These are phyloP conservation scores for Pythium biforme DNA, from an alignment of 352 stramenopile genomes.

Conservation along the genomic window DNA sequence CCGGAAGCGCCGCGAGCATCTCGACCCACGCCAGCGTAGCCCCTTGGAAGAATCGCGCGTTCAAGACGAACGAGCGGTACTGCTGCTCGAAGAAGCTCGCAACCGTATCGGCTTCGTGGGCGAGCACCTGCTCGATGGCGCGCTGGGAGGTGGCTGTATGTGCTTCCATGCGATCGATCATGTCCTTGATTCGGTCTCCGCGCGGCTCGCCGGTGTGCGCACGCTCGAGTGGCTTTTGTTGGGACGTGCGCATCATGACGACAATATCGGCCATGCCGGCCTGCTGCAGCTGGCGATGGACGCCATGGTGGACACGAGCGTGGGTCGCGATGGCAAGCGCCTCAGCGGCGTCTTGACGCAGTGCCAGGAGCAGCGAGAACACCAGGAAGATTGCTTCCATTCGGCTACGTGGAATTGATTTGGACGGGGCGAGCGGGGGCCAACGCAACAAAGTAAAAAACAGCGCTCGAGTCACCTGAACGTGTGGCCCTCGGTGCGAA, in stretches of 20 bases:
- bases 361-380: neutral
- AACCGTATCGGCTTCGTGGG: neutral
- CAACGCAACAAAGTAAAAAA: too few relatives aligned
- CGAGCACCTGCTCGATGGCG: neutral
- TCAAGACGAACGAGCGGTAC: constrained; percentile 13
- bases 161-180: constrained; percentile 4
- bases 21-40: constrained; percentile 2
- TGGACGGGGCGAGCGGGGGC: too few relatives aligned
- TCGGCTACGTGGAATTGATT: too few relatives aligned
- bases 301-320: neutral
- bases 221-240: neutral
- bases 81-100: neutral
- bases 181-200: neutral
- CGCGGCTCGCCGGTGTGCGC: neutral
- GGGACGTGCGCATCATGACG: neutral
- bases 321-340: neutral
- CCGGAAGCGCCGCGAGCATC: neutral
- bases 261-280: constrained; percentile 1
- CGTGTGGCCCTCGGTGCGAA: too few relatives aligned
- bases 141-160: neutral
- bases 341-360: too few relatives aligned
- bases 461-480: too few relatives aligned
- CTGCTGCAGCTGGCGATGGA: neutral
- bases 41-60: constrained; percentile 4
- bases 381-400: too few relatives aligned